phyloP scores from a whole-genome alignment of 2,329 filamentous ascomycete genomes.

The Verticillium nubilum region DNA sequence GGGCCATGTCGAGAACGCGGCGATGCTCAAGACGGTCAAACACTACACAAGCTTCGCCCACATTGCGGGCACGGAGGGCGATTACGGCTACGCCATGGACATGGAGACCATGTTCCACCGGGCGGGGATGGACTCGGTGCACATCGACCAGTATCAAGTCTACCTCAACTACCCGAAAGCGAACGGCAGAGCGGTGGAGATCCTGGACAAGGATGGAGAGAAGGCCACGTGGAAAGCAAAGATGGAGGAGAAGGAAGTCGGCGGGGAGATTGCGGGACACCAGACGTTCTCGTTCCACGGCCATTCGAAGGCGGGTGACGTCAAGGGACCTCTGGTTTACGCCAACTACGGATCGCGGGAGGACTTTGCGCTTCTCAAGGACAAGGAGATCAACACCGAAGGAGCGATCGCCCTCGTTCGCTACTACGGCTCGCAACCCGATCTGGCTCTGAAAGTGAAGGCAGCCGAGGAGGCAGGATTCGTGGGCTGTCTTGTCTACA shows the following conservation, averaged over 20 bases:
- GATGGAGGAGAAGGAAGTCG: conserved; percentile 72
- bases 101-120: conserved; percentile 71
- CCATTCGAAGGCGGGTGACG: conserved; percentile 80
- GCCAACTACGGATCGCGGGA: conserved; percentile 84
- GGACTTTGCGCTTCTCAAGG: conserved; percentile 70
- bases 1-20: conserved; percentile 61
- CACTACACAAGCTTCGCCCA: conserved; percentile 83
- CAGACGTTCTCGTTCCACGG: conserved; percentile 83
- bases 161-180: conserved; percentile 87
- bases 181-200: conserved; percentile 73
- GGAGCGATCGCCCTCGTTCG: conserved; percentile 82
- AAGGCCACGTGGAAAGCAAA: conserved; percentile 69
- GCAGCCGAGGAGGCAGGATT: conserved; percentile 84
- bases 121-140: conserved; percentile 69
- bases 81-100: conserved; percentile 80
- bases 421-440: conserved; percentile 68
- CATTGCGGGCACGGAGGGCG: conserved; percentile 89
- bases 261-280: conserved; percentile 55
- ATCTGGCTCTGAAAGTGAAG: conserved; percentile 79
- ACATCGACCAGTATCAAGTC: conserved; percentile 74
- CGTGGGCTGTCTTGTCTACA: conserved; percentile 85
- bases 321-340: conserved; percentile 81
- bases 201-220: conserved; percentile 62
- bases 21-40: conserved; percentile 66
- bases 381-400: conserved; percentile 66